These are phyloP conservation scores for Cladosporium halotolerans DNA, from an alignment of 2,329 filamentous ascomycete species.

Conservation along the genomic window DNA sequence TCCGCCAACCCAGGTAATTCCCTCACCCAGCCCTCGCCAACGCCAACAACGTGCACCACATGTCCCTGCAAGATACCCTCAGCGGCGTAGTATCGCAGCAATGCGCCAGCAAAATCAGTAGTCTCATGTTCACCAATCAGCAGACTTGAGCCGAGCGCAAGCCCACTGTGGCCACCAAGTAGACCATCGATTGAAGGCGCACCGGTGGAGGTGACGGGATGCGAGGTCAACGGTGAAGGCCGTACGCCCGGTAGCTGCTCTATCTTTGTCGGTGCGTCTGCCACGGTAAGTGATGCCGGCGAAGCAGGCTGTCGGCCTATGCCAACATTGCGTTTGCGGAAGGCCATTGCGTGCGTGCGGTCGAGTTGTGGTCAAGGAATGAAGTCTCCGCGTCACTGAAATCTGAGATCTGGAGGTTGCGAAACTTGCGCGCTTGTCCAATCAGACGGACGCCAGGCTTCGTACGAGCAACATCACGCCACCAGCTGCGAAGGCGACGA, in stretches of 20 bases:
- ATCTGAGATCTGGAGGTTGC: background rate
- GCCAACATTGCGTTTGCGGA: conserved; percentile 22
- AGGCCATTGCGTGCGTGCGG: conserved; percentile 17
- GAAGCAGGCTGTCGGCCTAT: conserved; percentile 13
- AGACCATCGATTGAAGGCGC: conserved; percentile 78
- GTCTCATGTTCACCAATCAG: conserved; percentile 84
- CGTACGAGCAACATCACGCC: too few species aligned
- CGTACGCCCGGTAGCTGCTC: conserved; percentile 53
- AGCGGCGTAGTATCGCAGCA: conserved; percentile 84
- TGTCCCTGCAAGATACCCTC: conserved; percentile 92
- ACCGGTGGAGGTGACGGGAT: conserved; percentile 84
- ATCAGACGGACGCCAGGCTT: background rate
- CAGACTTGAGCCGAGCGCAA: conserved; percentile 73
- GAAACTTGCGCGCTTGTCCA: background rate
- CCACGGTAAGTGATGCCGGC: background rate
- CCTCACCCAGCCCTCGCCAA: conserved; percentile 71
- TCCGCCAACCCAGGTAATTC: conserved; percentile 68
- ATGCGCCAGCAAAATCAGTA: conserved; percentile 82
- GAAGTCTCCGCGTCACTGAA: too few species aligned
- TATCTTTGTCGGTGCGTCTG: background rate
- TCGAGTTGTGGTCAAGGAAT: too few species aligned
- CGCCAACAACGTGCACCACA: conserved; percentile 75
- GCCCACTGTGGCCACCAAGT: conserved; percentile 77
- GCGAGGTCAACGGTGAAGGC: conserved; percentile 82
- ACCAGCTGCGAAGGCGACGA: too few species aligned